These are phyloP conservation scores for Colletotrichum chrysophilum DNA, from an alignment of 2,329 filamentous ascomycete genomes.

Conservation along the genomic window DNA sequence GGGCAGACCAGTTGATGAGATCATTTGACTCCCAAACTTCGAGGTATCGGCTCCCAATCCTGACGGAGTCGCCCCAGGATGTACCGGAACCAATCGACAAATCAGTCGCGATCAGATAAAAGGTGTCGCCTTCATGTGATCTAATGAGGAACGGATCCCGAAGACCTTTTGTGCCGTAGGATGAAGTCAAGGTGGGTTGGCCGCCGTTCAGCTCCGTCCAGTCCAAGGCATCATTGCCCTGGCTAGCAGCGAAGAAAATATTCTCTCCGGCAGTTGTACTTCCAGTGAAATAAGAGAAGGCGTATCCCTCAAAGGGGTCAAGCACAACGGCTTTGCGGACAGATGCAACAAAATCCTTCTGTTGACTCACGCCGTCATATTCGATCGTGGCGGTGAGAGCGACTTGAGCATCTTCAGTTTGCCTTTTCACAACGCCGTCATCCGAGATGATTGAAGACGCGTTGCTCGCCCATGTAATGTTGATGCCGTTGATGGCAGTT, in stretches of 20 bases:
- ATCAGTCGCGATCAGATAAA: constrained; percentile 57
- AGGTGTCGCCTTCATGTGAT: constrained; percentile 53
- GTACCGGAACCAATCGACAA: constrained; percentile 60
- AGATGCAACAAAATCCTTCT: constrained; percentile 37
- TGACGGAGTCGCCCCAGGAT: constrained; percentile 53
- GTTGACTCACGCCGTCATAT: constrained; percentile 15
- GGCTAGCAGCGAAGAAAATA: constrained; percentile 56
- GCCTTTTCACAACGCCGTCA: constrained; percentile 41
- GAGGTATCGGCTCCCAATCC: constrained; percentile 52
- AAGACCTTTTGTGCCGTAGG: constrained; percentile 51
- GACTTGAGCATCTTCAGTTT: constrained; percentile 28
- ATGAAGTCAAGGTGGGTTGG: constrained; percentile 50
- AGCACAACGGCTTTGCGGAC: constrained; percentile 35
- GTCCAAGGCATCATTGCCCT: constrained; percentile 55
- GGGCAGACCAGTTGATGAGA: constrained; percentile 54
- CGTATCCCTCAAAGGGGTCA: constrained; percentile 48
- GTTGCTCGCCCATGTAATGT: constrained; percentile 41
- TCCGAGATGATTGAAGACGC: constrained; percentile 35
- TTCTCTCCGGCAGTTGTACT: constrained; percentile 51
- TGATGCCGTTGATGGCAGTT: constrained; percentile 28
- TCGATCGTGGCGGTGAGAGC: constrained; percentile 40
- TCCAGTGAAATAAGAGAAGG: constrained; percentile 57
- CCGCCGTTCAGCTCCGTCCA: constrained; percentile 56
- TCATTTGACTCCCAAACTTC: constrained; percentile 59
- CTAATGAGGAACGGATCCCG: constrained; percentile 60